Evolutionary conservation across 2,329 filamentous ascomycete species (phyloP), one percentile per base, ranked within the genome.

Genomic region (Talaromyces albobiverticillius): DNA sequence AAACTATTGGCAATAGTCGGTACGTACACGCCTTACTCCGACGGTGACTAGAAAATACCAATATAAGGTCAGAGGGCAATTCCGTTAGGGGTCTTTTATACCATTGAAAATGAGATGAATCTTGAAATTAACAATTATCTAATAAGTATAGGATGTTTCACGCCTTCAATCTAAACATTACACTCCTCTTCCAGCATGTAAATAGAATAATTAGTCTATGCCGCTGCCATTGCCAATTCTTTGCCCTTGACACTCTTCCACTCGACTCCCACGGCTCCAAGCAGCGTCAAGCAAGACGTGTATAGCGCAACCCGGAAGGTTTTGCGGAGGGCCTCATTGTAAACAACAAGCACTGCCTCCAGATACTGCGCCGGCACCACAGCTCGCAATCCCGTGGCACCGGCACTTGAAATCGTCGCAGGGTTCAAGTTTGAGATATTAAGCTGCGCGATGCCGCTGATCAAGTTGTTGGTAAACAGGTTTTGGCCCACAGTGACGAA

Each of bases 401-500:
- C 73, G 4, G 64, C 60, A 3, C 62, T 55, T 6, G 70, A 42
- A 0, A 75, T 60, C 20, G 61, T 61, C 0, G 49, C 51, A 1
- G 66, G 61, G 50, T 72, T 53, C 6, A 70, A 40, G 1, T 56
- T 57, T 0, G 71, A 69, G 1, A 65, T 66, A 45, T 62, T n/a
- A n/a, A n/a, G 51, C 4, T 36, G 41, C 1, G 40, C 32, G 8
- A 74, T 50, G 22, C 67, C 64, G 5, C 59, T 48, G n/a, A 63
- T 36, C 0, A 74, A 60, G 26, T 65, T 54, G 50, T 71, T 73
- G 23, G 64, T 63, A 56, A 74, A 72, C 3, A 73, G 57, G 8
- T 70, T 73, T 56, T 74, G 67, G 2, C 51, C 68, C 7, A 71
- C 65, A 1, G 67, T 68, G 18, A 72, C 58, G 34, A 71, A 73